These are phyloP conservation scores for Lithohypha guttulata DNA, from an alignment of 2,329 filamentous ascomycete species.

Conservation along the genomic window DNA sequence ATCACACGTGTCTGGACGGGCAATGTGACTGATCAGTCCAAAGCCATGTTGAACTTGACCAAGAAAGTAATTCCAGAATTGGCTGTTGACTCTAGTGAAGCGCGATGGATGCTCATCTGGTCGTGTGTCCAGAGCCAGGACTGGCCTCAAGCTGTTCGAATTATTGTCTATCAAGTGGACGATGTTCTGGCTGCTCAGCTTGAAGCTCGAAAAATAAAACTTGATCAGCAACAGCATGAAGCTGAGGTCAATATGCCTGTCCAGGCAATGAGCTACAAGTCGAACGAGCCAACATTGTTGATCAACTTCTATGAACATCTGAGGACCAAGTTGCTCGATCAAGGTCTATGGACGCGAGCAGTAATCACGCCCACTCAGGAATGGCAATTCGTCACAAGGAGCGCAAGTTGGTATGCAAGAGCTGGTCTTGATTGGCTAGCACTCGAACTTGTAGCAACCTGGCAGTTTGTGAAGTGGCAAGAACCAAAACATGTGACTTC, in stretches of 20 bases:
- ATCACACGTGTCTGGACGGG: conserved; percentile 82
- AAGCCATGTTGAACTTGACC: conserved; percentile 61
- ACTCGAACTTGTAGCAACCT: conserved; percentile 55
- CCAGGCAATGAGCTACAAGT: conserved; percentile 67
- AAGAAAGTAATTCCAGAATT: conserved; percentile 67
- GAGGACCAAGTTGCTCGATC: conserved; percentile 69
- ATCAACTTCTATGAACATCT: conserved; percentile 72
- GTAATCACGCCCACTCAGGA: conserved; percentile 63
- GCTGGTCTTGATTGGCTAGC: conserved; percentile 92
- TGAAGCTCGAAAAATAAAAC: conserved; percentile 15
- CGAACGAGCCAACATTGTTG: conserved; percentile 81
- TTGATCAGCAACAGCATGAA: conserved; percentile 15
- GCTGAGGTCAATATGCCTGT: conserved; percentile 47
- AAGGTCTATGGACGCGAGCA: conserved; percentile 72
- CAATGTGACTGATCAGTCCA: conserved; percentile 51
- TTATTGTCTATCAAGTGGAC: conserved; percentile 70
- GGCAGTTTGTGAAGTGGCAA: conserved; percentile 38
- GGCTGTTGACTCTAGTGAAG: conserved; percentile 69
- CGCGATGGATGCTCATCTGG: conserved; percentile 86
- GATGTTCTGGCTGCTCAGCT: conserved; percentile 48
- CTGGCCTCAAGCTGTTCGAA: conserved; percentile 71
- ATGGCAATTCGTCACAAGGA: conserved; percentile 83
- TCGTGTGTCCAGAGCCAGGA: conserved; percentile 83
- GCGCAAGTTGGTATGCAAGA: conserved; percentile 69
- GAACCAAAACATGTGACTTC: not conserved